Evolutionary conservation across 345 rosid genomes (phyloP), one percentile per base, ranked within the genome.

Genomic region (Boechera retrofracta): DNA sequence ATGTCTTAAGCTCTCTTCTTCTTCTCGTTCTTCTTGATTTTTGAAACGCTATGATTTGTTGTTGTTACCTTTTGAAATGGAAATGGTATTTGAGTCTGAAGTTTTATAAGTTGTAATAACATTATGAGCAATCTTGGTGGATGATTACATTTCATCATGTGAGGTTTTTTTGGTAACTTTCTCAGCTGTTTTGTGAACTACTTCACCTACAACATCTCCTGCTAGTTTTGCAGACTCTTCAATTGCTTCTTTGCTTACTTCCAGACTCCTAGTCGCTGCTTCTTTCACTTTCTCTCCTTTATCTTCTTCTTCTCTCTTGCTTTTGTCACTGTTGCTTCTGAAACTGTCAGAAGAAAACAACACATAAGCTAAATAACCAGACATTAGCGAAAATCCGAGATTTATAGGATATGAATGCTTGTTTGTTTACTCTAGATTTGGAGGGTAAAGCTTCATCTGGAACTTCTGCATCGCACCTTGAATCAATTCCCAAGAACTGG

Each of bases 141-240:
- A 32, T 5, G 63, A 2, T 63, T 61, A 73, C 66, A 87, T 83
- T 65, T 89, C 90, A 28, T 85, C 84, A 41, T 73, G 87, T 18
- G 76, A 31, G 28, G 85, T 51, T 26, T 69, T 69, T 10, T 73
- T 73, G 33, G 82, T 83, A 57, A 84, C 77, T 70, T 82, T 87
- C 69, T 84, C 84, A 3, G 85, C 79, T 12, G 94, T 76, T 77
- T 51, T 80, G 4, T 86, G 86, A 62, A 81, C 82, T 53, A 82
- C 87, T 62, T 79, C 80, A 10, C 75, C 73, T 33, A 81, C 85
- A 26, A 61, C 72, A 29, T 75, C 73, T 9, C 86, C 91, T 5
- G 88, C 90, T 32, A 89, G 56, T 82, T 80, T 85, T 1, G 93
- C 94, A 24, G 94, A 77, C 45, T 66, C 85, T 64, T 89, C 84